Evolutionary conservation across 352 stramenopile genomes (phyloP), one percentile per base, ranked within the genome.

Genomic region (Albugo laibachii): DNA sequence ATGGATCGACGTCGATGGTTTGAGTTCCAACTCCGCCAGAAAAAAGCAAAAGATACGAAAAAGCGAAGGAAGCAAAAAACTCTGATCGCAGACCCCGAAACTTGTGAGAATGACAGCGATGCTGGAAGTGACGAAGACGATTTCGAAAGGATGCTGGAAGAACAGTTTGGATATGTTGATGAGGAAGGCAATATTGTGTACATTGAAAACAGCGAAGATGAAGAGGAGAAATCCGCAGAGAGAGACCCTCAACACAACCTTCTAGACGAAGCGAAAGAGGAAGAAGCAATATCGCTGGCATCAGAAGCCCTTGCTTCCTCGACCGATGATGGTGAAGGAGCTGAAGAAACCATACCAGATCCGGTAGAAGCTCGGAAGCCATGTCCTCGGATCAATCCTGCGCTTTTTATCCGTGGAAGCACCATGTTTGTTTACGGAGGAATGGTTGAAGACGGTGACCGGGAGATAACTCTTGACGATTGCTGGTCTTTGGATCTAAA

Each of bases 1-100:
- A 94, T 97, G 71, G 89, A 97, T 49, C 75, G 87, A 19, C 76
- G 88, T 14, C 89, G 92, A 45, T 98, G 92, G 92, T 98, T 95
- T 54, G 75, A 94, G 50, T 84, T 86, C 54, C 78, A 80, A 35
- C 47, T 97, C 54, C 70, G 80, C 18, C 80, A 70, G 44, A 95
- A 87, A 55, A 93, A 84, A 56, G 58, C 60, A 13, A 54, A 48
- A 35, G 65, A 82, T 19, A 61, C 63, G 18, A 81, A 73, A 57
- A 62, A 61, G 15, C 71, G 65, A 48, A 58, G 75, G 39, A 75
- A 80, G 58, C 74, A 85, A 61, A 72, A 76, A 54, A 54, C 63
- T 34, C 56, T 47, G 31, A 65, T 61, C 20, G 58, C 66, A 19
- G 69, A 63, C n/a, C 65, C 64, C 13, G 63, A 66, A 34, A 62